Base-by-base conservation (phyloP, 495 filamentous ascomycete species). In the Cenococcum geophilum region DNA sequence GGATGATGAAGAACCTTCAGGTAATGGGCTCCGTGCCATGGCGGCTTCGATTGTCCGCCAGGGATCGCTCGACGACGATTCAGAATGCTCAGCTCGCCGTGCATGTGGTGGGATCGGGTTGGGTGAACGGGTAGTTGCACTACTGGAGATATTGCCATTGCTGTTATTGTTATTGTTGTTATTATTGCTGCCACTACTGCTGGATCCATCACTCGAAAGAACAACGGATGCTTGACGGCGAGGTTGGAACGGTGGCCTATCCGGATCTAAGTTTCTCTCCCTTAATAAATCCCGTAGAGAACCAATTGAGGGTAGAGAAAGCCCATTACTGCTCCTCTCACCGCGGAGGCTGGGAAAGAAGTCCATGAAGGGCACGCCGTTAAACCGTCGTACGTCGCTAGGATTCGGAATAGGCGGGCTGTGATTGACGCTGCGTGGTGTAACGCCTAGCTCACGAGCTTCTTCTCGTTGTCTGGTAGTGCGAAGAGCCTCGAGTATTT, bases 401-500 rank as follows among this genome's bases (percentile, higher is more conserved):
- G 59, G 40, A 47, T 49, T 65, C 55, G 27, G 11, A 10, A 20
- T 67, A 45, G 74, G 73, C 16, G 75, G 74, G 70, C 68, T 71
- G 63, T 78, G 76, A 68, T 72, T 76, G 62, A 76, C 63, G 25
- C 68, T 73, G 49, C 75, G 74, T 47, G 75, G 64, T n/a, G 62
- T 60, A 10, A 52, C 36, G 5, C 53, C 61, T 12, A 49, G 45
- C 43, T 64, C 54, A 6, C 72, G 64, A 10, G 60, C 67, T 52
- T 74, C 72, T 27, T 76, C 68, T 36, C 71, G 59, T 47, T 73
- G 70, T 48, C 74, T 55, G 10, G 68, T 64, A 66, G 76, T 74
- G 59, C 66, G 79, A 60, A 86, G 69, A 62, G 79, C 80, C 23
- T 86, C 82, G 55, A 86, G 73, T 42, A 86, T 78, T 55, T 80